Evolutionary conservation across 177 flowering plant genomes (phyloP).

Genomic region (Tripterygium wilfordii): DNA sequence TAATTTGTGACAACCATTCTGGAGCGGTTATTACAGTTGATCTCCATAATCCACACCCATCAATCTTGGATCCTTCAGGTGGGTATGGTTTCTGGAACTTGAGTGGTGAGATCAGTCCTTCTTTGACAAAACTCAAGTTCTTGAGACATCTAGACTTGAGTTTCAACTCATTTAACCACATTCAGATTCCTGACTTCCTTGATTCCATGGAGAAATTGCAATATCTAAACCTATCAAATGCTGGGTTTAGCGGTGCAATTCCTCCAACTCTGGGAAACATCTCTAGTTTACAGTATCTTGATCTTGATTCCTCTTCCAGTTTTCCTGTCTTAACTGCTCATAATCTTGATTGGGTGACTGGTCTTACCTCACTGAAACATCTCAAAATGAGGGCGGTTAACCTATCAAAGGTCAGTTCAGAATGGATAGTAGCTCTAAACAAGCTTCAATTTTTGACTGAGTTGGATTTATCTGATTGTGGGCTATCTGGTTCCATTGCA

Average conservation of each 20-base stretch:
- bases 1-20: slow-evolving; percentile 23
- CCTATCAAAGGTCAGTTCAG: slow-evolving; percentile 12
- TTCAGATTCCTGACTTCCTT: slow-evolving; percentile 32
- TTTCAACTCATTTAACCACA: slow-evolving; percentile 22
- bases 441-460: slow-evolving; percentile 11
- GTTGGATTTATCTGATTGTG: slow-evolving; percentile 12
- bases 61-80: neutral
- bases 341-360: slow-evolving; percentile 22
- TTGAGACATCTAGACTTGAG: slow-evolving; percentile 38
- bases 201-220: slow-evolving; percentile 31
- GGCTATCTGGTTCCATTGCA: slow-evolving; percentile 12
- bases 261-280: slow-evolving; percentile 38
- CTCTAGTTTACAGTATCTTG: slow-evolving; percentile 29
- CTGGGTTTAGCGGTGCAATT: slow-evolving; percentile 31
- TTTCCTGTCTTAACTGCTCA: slow-evolving; percentile 2
- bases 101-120: slow-evolving; percentile 34
- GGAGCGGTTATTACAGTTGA: slow-evolving; percentile 27
- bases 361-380: slow-evolving; percentile 19
- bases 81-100: slow-evolving; percentile 31
- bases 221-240: slow-evolving; percentile 34
- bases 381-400: slow-evolving; percentile 10
- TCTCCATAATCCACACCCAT: slow-evolving; percentile 27
- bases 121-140: slow-evolving; percentile 28
- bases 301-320: slow-evolving; percentile 25
- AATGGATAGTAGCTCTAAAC: slow-evolving; percentile 8